Percentiles rank a stretch among this genome's conserved stretches.
Conservation (phyloP, 2,329 filamentous ascomycete species). For the Aspergillus brunneoviolaceus region DNA sequence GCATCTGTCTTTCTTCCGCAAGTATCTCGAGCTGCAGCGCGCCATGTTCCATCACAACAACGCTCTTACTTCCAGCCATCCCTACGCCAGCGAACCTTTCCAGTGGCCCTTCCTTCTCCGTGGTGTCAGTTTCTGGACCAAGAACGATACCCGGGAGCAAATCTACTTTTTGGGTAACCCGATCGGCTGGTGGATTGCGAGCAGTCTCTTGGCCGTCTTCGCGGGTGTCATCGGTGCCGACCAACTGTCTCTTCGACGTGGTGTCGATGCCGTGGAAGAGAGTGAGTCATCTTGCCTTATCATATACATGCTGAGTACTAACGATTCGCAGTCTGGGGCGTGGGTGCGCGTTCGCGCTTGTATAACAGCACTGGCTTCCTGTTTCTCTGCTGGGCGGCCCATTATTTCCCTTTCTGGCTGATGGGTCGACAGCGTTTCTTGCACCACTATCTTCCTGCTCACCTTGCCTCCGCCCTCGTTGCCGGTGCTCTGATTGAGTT, state of each 20-base stretch:
- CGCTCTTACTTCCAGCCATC: constrained; percentile 93
- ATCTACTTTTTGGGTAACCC: constrained; percentile 99
- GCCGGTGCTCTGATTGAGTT: constrained; percentile 92
- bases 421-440: constrained; percentile 98
- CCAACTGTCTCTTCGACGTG: constrained; percentile 87
- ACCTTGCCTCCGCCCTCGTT: constrained; percentile 85
- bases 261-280: constrained; percentile 86
- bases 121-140: constrained; percentile 98
- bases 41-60: constrained; percentile 99
- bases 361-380: constrained; percentile 99
- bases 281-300: constrained; percentile 61
- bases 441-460: constrained; percentile 94
- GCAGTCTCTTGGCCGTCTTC: constrained; percentile 88
- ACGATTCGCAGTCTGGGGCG: constrained; percentile 40
- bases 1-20: constrained; percentile 80
- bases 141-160: constrained; percentile 89
- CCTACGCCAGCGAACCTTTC: constrained; percentile 90
- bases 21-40: constrained; percentile 94
- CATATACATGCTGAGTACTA: background rate
- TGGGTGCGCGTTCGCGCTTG: constrained; percentile 84
- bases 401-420: constrained; percentile 95
- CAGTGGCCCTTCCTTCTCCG: constrained; percentile 97
- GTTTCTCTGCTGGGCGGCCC: constrained; percentile 95
- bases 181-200: constrained; percentile 94
- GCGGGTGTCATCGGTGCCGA: constrained; percentile 89